Conservation (phyloP, 768 basidiomycete species). For the Cystofilobasidium bisporidii region DNA sequence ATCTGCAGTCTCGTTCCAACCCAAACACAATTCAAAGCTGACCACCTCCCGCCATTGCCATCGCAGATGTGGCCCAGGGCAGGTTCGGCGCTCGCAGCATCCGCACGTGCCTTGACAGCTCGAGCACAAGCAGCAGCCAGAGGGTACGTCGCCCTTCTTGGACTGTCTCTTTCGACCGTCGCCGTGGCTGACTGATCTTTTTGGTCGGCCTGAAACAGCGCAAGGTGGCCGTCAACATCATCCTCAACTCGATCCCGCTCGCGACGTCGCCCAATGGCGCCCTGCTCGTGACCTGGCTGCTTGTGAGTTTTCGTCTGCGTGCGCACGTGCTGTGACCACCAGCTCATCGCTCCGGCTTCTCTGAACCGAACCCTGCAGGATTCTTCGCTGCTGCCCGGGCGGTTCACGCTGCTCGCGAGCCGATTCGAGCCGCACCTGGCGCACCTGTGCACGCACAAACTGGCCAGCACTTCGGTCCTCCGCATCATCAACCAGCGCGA, state of each 20-base stretch:
- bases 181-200: too few relatives aligned
- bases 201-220: too few relatives aligned
- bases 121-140: constrained; percentile 74
- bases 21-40: neutral
- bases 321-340: too few relatives aligned
- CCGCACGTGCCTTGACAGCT: constrained; percentile 89
- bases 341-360: too few relatives aligned
- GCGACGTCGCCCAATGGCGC: constrained; percentile 98
- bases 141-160: constrained; percentile 53
- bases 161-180: neutral
- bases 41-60: neutral
- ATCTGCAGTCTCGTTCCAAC: neutral
- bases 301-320: constrained; percentile 43
- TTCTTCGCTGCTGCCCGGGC: constrained; percentile 85
- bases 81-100: constrained; percentile 96
- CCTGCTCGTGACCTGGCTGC: constrained; percentile 85
- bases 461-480: constrained; percentile 88
- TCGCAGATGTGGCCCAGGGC: constrained; percentile 82
- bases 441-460: constrained; percentile 93
- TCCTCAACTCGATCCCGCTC: constrained; percentile 92
- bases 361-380: too few relatives aligned
- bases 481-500: constrained; percentile 94
- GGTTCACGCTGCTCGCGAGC: constrained; percentile 85
- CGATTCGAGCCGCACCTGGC: constrained; percentile 94
- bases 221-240: constrained; percentile 84